These are phyloP conservation scores for Solioccasus polychromus DNA, from an alignment of 768 basidiomycete genomes.

Conservation along the genomic window DNA sequence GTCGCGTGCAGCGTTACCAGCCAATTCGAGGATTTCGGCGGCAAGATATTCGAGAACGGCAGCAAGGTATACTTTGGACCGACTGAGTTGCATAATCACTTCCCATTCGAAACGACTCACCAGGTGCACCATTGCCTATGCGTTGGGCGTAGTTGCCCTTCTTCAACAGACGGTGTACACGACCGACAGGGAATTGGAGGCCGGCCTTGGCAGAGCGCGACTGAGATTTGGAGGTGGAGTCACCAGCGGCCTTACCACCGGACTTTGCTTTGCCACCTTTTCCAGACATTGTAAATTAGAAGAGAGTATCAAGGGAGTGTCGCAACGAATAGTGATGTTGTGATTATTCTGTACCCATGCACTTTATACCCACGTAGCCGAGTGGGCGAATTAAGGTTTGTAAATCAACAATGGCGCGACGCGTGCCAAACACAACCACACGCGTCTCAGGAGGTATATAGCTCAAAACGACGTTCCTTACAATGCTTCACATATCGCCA, in stretches of 20 bases:
- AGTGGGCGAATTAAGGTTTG: conserved; percentile 33
- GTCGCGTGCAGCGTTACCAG: conserved; percentile 53
- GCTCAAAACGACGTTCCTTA: background rate
- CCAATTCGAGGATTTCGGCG: conserved; percentile 62
- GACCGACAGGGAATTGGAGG: conserved; percentile 54
- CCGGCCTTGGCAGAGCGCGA: conserved; percentile 42
- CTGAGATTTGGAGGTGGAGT: conserved; percentile 27
- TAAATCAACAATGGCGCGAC: conserved; percentile 37
- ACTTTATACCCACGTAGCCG: conserved; percentile 29
- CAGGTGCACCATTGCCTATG: conserved; percentile 53
- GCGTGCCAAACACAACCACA: conserved; percentile 40
- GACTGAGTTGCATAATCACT: background rate
- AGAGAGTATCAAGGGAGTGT: background rate
- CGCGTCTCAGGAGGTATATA: conserved; percentile 30
- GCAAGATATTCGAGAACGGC: conserved; percentile 62
- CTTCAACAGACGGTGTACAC: conserved; percentile 59
- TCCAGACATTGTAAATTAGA: conserved; percentile 33
- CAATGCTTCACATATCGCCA: conserved; percentile 11
- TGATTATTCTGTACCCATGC: conserved; percentile 1
- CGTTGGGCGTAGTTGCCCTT: conserved; percentile 57
- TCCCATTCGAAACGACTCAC: conserved; percentile 17
- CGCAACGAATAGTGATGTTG: conserved; percentile 5
- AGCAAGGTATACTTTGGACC: conserved; percentile 50
- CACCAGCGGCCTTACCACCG: conserved; percentile 58
- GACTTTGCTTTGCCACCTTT: conserved; percentile 60